phyloP scores from a whole-genome alignment of 768 basidiomycete genomes.

The Sarcodon aspratus region DNA sequence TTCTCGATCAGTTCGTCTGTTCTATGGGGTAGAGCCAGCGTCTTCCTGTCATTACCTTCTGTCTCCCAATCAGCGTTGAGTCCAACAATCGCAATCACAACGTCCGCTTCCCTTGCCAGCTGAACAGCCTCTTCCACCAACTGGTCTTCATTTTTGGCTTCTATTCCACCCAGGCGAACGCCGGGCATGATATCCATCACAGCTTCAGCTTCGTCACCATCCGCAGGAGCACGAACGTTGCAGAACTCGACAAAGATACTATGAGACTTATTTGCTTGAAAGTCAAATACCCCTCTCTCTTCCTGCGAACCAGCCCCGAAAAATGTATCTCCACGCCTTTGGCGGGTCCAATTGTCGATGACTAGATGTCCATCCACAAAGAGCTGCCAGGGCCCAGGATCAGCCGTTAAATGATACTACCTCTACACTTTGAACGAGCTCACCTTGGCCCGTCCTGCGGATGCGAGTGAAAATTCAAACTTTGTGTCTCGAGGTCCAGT shows the following conservation, averaged over 20 bases:
- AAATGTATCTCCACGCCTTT: constrained; percentile 58
- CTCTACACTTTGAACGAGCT: constrained; percentile 1
- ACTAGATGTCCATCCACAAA: constrained; percentile 60
- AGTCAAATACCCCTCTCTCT: constrained; percentile 41
- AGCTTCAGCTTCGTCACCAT: constrained; percentile 52
- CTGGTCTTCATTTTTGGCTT: constrained; percentile 44
- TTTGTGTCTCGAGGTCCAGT: constrained; percentile 40
- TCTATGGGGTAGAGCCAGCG: constrained; percentile 58
- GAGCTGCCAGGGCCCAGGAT: constrained; percentile 25
- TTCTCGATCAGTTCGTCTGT: constrained; percentile 62
- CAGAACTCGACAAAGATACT: constrained; percentile 57
- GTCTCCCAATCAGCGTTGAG: constrained; percentile 78
- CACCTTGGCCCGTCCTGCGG: constrained; percentile 61
- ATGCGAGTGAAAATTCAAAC: constrained; percentile 64
- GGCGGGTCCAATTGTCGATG: constrained; percentile 78
- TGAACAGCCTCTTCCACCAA: constrained; percentile 51
- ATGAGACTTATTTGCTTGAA: constrained; percentile 45
- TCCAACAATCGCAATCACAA: constrained; percentile 66
- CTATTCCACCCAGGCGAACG: constrained; percentile 64
- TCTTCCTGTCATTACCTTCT: constrained; percentile 63
- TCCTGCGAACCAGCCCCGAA: constrained; percentile 52
- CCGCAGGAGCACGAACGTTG: constrained; percentile 66
- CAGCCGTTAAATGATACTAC: no score
- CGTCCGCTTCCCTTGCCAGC: constrained; percentile 61
- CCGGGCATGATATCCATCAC: constrained; percentile 48